Evolutionary conservation across 495 filamentous ascomycete genomes (phyloP).

Genomic region (Hypoxylon lenormandii): DNA sequence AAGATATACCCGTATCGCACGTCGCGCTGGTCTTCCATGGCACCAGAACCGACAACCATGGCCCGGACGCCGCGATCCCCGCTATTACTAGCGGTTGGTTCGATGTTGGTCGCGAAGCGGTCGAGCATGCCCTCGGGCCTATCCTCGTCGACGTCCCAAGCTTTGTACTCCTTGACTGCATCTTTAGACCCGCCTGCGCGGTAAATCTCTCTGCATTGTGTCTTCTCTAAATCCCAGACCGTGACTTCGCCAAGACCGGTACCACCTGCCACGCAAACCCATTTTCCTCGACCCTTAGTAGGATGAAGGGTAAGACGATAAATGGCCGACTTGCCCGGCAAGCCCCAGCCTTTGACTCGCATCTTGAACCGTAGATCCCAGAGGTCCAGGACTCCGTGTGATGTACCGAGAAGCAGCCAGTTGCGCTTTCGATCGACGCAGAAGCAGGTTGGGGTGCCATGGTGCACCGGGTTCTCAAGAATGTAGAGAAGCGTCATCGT

Average conservation of each 20-base stretch:
- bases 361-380: slow-evolving; percentile 97
- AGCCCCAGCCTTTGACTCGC: slow-evolving; percentile 86
- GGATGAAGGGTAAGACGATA: slow-evolving; percentile 84
- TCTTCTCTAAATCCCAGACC: slow-evolving; percentile 94
- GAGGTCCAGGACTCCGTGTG: slow-evolving; percentile 89
- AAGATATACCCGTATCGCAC: slow-evolving; percentile 77
- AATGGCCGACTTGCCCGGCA: slow-evolving; percentile 83
- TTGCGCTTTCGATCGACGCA: slow-evolving; percentile 83
- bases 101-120: slow-evolving; percentile 81
- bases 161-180: slow-evolving; percentile 76
- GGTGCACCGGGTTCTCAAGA: slow-evolving; percentile 89
- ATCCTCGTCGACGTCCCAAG: slow-evolving; percentile 92
- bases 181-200: slow-evolving; percentile 69
- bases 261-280: slow-evolving; percentile 87
- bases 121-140: slow-evolving; percentile 87
- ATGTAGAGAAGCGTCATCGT: slow-evolving; percentile 85
- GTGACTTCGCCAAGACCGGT: slow-evolving; percentile 92
- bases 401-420: slow-evolving; percentile 92
- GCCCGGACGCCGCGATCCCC: slow-evolving; percentile 70
- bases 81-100: slow-evolving; percentile 62
- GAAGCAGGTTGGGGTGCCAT: slow-evolving; percentile 93
- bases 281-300: slow-evolving; percentile 76
- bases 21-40: slow-evolving; percentile 69
- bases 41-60: slow-evolving; percentile 67
- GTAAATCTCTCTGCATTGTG: slow-evolving; percentile 88